These are phyloP conservation scores for Pseudogymnoascus sp. DNA, from an alignment of 2,329 filamentous ascomycete genomes.

Conservation along the genomic window DNA sequence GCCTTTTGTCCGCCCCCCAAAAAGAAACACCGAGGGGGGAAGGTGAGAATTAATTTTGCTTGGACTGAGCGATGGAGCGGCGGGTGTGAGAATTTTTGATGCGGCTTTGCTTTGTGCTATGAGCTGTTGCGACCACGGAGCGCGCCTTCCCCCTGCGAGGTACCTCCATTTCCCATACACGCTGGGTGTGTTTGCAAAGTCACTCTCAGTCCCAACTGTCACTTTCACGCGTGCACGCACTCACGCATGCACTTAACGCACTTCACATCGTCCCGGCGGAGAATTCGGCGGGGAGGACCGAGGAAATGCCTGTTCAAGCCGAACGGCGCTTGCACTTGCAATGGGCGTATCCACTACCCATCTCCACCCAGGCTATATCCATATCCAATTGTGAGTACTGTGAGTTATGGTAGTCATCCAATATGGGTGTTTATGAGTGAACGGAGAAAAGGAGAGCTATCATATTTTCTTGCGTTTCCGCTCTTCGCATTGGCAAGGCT, in stretches of 20 bases:
- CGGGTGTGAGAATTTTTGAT: neutral
- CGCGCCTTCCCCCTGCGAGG: neutral
- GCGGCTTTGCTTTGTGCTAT: neutral
- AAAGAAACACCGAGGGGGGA: constrained; percentile 7
- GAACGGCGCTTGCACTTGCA: neutral
- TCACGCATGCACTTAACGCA: neutral
- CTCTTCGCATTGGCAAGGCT: neutral
- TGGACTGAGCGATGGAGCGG: neutral
- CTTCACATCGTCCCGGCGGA: neutral
- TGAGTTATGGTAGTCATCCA: neutral
- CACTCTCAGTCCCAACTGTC: neutral
- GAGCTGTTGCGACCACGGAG: neutral
- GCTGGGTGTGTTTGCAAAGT: neutral
- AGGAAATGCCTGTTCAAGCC: constrained; percentile 1
- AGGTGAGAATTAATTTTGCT: neutral
- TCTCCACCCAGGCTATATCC: neutral
- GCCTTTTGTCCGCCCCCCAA: neutral
- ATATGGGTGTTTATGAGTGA: neutral
- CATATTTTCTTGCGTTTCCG: neutral
- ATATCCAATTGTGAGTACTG: neutral
- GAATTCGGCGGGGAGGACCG: constrained; percentile 2
- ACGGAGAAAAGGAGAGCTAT: neutral
- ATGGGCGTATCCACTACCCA: neutral
- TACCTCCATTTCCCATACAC: neutral
- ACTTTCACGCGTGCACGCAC: neutral